Evolutionary conservation across 2,329 filamentous ascomycete genomes (phyloP), one percentile per base, ranked within the genome.

Genomic region (Mycosphaerella arachidis): DNA sequence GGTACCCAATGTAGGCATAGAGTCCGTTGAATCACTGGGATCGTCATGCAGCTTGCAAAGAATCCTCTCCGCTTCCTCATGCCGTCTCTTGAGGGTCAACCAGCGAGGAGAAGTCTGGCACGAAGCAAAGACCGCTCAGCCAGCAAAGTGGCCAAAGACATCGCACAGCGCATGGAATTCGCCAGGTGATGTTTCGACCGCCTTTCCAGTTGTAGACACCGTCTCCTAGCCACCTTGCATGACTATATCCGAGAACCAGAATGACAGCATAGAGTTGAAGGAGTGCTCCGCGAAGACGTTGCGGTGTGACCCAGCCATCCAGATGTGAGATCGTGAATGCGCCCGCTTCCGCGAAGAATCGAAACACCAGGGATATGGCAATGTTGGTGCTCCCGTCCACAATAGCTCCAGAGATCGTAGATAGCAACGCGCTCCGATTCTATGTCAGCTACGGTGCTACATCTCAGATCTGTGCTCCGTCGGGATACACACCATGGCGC

Each of bases 261-360:
- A 60, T 50, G 13, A 72, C 67, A 20, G 67, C 72, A 52, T 75
- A 72, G 13, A 74, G 66, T 31, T 73, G 70, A 30, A 75, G 71
- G 1, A 75, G 66, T 27, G 68, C 69, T 8, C 71, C 73, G 29
- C 73, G 68, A 27, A 71, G 63, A 18, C 70, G 62, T 4, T 67
- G 65, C 4, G 73, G 73, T 0, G 72, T 70, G 48, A 74, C 66
- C 46, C 71, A 51, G 68, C 67, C 69, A 75, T 72, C 66, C 67
- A 71, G 61, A 75, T 68, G 51, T 74, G 72, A 58, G 40, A 71
- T 63, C 67, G 70, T 71, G 58, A 73, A 73, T 8, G 68, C 63
- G 16, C 66, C 61, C 0, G 70, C 68, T 10, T 72, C 72, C 16
- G 71, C 67, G 54, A 74, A 57, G 64, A 74, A 72, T 9, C 71